A percentile compares a stretch with the other conserved stretches of the same genome.
Evolutionary conservation across 1,284 basidiomycete genomes (phyloP).

Genomic region (Xerocomus amazonicus): DNA sequence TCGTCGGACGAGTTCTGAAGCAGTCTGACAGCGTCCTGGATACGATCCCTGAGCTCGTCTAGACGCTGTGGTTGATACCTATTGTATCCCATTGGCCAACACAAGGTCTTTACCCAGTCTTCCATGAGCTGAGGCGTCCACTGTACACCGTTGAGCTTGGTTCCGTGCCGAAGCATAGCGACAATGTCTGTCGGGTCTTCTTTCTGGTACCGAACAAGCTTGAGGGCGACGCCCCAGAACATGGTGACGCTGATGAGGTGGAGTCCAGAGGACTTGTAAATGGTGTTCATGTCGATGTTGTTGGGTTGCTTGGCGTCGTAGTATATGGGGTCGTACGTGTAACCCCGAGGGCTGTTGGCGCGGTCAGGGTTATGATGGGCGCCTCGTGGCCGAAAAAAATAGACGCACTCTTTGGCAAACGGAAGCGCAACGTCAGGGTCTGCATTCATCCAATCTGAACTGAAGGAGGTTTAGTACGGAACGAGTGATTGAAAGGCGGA

Average conservation of each 20-base stretch:
- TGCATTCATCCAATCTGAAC: constrained; percentile 68
- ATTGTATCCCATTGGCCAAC: constrained; percentile 55
- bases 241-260: constrained; percentile 58
- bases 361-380: constrained; percentile 7
- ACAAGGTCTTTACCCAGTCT: constrained; percentile 48
- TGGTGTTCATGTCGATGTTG: constrained; percentile 51
- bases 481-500: neutral
- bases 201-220: constrained; percentile 61
- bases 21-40: constrained; percentile 46
- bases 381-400: constrained; percentile 2
- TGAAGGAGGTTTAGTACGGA: constrained; percentile 9
- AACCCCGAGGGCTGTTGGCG: constrained; percentile 35
- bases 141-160: constrained; percentile 43
- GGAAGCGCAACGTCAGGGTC: constrained; percentile 66
- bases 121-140: constrained; percentile 55
- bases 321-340: constrained; percentile 57
- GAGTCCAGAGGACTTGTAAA: constrained; percentile 54
- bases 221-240: constrained; percentile 65
- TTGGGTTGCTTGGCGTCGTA: constrained; percentile 44
- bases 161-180: constrained; percentile 47
- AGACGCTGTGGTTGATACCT: constrained; percentile 42
- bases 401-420: constrained; percentile 54
- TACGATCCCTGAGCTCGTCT: constrained; percentile 43
- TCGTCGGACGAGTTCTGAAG: constrained; percentile 24
- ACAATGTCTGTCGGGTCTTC: constrained; percentile 47